These are phyloP conservation scores for Cystobasidium sp. DNA, from an alignment of 1,284 basidiomycete species.

Conservation along the genomic window DNA sequence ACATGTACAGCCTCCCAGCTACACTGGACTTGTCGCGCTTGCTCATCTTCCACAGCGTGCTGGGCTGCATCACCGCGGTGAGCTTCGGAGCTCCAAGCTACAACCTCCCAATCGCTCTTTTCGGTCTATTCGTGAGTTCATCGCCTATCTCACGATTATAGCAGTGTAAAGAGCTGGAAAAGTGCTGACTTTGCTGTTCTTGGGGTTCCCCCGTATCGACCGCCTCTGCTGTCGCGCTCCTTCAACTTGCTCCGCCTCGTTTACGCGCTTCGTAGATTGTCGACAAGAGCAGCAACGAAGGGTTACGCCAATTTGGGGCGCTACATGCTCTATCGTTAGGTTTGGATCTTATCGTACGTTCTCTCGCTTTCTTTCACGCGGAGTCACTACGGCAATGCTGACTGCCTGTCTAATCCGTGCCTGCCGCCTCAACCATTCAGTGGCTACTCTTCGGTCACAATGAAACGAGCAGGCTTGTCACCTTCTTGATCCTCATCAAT, in stretches of 20 bases:
- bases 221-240: too few species aligned
- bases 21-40: conserved; percentile 38
- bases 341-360: conserved; percentile 39
- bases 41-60: conserved; percentile 33
- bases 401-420: neutral
- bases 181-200: neutral
- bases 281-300: conserved; percentile 37
- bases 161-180: neutral
- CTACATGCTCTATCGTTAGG: conserved; percentile 34
- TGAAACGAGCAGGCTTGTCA: conserved; percentile 27
- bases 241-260: neutral
- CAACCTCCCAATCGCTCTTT: conserved; percentile 44
- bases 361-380: too few species aligned
- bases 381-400: too few species aligned
- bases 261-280: conserved; percentile 12
- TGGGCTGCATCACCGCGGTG: conserved; percentile 24
- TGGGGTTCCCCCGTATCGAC: too few species aligned
- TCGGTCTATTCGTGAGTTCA: conserved; percentile 31
- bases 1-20: conserved; percentile 35
- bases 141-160: neutral
- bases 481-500: conserved; percentile 38
- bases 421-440: neutral
- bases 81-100: conserved; percentile 25
- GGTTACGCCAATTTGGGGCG: conserved; percentile 38
- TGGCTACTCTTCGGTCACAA: conserved; percentile 31